Evolutionary conservation across 2,329 filamentous ascomycete genomes (phyloP).

Genomic region (Diplodia scrobiculata): DNA sequence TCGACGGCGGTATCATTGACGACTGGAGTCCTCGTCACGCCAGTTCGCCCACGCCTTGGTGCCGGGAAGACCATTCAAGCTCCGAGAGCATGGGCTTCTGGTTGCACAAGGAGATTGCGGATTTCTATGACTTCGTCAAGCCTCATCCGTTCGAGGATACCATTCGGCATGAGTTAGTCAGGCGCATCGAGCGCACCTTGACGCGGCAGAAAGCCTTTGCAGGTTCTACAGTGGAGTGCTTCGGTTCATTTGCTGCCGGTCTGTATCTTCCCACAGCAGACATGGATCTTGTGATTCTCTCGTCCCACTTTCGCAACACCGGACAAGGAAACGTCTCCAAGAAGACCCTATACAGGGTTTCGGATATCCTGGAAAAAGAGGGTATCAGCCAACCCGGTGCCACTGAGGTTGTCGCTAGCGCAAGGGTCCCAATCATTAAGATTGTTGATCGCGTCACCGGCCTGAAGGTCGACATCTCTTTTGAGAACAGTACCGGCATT

Average conservation of each 20-base stretch:
- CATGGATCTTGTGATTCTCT: slow-evolving; percentile 88
- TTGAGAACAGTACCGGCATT: slow-evolving; percentile 85
- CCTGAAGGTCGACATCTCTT: slow-evolving; percentile 87
- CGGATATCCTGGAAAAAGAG: slow-evolving; percentile 58
- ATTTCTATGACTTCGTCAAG: slow-evolving; percentile 83
- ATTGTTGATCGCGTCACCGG: slow-evolving; percentile 77
- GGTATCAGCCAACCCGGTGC: slow-evolving; percentile 61
- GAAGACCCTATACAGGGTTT: slow-evolving; percentile 63
- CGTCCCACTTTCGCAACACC: slow-evolving; percentile 60
- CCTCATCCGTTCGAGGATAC: slow-evolving; percentile 75
- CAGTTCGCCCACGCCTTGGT: slow-evolving; percentile 64
- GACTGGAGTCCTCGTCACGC: slow-evolving; percentile 48
- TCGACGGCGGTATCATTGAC: slow-evolving; percentile 44
- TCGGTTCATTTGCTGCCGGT: slow-evolving; percentile 92
- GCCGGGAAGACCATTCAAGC: slow-evolving; percentile 55
- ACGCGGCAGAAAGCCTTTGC: slow-evolving; percentile 52
- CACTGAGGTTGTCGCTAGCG: slow-evolving; percentile 69
- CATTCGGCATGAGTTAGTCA: slow-evolving; percentile 72
- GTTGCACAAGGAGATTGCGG: slow-evolving; percentile 86
- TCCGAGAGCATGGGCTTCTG: slow-evolving; percentile 59
- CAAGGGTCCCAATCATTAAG: slow-evolving; percentile 90
- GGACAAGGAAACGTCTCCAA: slow-evolving; percentile 52
- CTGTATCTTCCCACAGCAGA: slow-evolving; percentile 76
- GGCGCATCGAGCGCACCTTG: slow-evolving; percentile 56
- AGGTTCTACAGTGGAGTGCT: slow-evolving; percentile 68